Base-by-base conservation (phyloP, 495 filamentous ascomycete genomes). In the Glonium stellatum region DNA sequence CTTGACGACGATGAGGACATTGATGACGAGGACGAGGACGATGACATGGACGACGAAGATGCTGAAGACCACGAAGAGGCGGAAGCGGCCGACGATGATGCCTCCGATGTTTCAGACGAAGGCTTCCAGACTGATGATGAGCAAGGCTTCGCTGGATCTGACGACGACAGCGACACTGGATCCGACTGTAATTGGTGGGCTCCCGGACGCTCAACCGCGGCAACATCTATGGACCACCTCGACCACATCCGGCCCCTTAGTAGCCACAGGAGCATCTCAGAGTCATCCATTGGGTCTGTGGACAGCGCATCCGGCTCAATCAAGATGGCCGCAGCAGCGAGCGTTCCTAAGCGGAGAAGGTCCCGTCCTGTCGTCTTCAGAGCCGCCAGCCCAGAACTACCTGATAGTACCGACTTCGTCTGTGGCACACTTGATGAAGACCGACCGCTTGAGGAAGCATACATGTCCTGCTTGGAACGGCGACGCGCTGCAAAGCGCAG, bases 351-450 rank as follows among this genome's bases (percentile, higher is more conserved):
- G 61, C 55, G 57, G 58, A 57, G 44, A 53, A 58, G 74, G 69
- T 59, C 76, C 65, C 53, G 76, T 67, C 70, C 71, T 23, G 75
- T 82, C 48, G 80, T 80, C 59, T 85, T 89, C 68, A 87, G 86
- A 35, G 80, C 87, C 48, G 79, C 79, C 13, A 90, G 88, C 0
- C 89, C 90, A 11, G 89, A 95, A 59, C 76, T 97, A 8, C 93
- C 93, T 10, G 93, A 98, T 72, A 95, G 90, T 72, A 96, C 91
- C 41, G 95, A 97, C 71, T 98, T 98, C 68, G 93, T 98, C 23
- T 96, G 93, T 69, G 93, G 93, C 52, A 98, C 93, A 13, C 77
- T 98, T 18, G 93, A 97, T 67, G 93, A 98, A 70, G 93, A 98
- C 70, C 86, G 89, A 53, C 87, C 89, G n/a, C 73, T 97, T 41